phyloP scores from a whole-genome alignment of 176 grass and related monocot genomes.

The Musa troglodytarum region DNA sequence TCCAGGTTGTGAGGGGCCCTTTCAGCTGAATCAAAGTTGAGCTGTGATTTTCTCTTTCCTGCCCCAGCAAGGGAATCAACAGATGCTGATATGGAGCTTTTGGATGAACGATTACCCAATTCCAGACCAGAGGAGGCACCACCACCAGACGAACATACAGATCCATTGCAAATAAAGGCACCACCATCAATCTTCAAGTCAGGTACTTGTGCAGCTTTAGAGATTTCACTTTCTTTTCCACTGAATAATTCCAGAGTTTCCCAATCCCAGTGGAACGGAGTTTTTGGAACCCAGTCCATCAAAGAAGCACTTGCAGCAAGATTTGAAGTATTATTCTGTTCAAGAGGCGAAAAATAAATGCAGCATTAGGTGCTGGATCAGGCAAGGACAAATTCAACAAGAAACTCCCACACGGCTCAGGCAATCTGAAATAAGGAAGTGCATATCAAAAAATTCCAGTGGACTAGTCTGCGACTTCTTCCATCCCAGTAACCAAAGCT shows the following conservation, averaged over 20 bases:
- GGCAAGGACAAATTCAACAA: background rate
- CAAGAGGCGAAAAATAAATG: background rate
- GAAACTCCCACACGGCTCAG: background rate
- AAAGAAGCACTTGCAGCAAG: background rate
- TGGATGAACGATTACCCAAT: conserved; percentile 41
- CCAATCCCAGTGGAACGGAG: conserved; percentile 2
- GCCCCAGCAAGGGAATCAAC: conserved; percentile 16
- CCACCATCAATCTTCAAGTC: conserved; percentile 20
- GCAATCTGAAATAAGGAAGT: background rate
- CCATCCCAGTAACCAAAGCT: no score
- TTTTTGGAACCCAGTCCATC: conserved; percentile 1
- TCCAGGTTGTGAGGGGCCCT: background rate
- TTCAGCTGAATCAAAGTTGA: conserved; percentile 30
- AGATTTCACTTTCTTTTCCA: background rate
- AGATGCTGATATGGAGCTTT: conserved; percentile 35
- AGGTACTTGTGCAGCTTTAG: conserved; percentile 19
- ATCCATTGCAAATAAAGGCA: no score
- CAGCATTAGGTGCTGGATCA: background rate
- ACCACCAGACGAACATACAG: conserved; percentile 16
- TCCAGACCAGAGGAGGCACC: conserved; percentile 42
- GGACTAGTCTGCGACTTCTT: no score
- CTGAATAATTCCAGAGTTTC: background rate
- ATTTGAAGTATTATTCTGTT: background rate
- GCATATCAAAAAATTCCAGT: no score
- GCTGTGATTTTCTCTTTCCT: conserved; percentile 26